Evolutionary conservation across 805 yeast genomes (phyloP).

Genomic region (Kodamaea sagamina): DNA sequence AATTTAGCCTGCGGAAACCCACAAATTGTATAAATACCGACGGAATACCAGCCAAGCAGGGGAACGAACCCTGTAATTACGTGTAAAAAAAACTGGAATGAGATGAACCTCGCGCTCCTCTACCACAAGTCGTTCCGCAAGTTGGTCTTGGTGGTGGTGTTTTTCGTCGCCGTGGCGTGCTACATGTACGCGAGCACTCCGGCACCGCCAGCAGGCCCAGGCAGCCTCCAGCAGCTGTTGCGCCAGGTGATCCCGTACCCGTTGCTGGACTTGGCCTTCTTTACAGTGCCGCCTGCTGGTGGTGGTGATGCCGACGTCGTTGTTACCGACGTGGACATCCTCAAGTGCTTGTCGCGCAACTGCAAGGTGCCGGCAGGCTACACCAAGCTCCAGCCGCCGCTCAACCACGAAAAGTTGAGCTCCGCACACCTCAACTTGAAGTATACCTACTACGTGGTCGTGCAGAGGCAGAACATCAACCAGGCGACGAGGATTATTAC

Average conservation of each 20-base stretch:
- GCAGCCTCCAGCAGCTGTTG: constrained; percentile 3
- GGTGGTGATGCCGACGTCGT: constrained; percentile 6
- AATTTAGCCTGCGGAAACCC: not conserved
- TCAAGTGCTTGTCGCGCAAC: constrained; percentile 13
- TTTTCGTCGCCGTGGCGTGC: not conserved
- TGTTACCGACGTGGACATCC: constrained; percentile 14
- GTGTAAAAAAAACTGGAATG: constrained; percentile 3
- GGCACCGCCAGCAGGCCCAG: not conserved
- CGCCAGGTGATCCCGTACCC: constrained; percentile 10
- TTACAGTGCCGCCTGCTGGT: constrained; percentile 1
- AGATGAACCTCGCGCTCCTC: constrained; percentile 6
- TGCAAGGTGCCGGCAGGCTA: constrained; percentile 16
- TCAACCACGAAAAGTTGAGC: constrained; percentile 9
- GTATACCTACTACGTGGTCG: constrained; percentile 10
- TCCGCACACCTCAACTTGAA: constrained; percentile 2
- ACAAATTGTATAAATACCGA: not conserved
- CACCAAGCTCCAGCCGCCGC: constrained; percentile 15
- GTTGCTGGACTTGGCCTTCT: constrained; percentile 12
- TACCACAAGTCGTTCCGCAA: constrained; percentile 12
- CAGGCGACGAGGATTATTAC: constrained; percentile 13
- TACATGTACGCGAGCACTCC: not conserved
- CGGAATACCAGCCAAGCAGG: not conserved
- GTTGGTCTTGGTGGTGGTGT: not conserved
- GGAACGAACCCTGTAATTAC: constrained; percentile 1
- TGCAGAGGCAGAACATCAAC: constrained; percentile 9